phyloP scores from a whole-genome alignment of 345 rosid genomes.

The Eucalyptus fibrosa region DNA sequence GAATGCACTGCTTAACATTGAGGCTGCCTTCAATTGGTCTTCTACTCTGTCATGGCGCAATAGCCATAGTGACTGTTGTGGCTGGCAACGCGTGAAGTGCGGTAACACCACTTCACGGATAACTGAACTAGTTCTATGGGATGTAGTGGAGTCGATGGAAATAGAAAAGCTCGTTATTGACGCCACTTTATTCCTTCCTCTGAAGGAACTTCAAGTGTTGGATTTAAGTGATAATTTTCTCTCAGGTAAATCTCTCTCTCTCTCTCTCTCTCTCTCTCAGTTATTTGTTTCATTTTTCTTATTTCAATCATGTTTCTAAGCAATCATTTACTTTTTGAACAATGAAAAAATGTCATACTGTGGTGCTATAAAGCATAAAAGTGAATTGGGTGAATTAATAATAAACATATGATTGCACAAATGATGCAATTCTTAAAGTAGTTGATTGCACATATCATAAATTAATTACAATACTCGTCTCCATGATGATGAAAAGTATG shows the following conservation, averaged over 20 bases:
- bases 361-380: not conserved
- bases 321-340: too few species aligned
- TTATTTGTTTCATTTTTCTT: not conserved
- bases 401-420: not conserved
- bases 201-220: not conserved
- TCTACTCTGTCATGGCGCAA: rapidly evolving
- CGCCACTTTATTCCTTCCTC: rapidly evolving
- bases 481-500: not conserved
- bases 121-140: too few species aligned
- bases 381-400: not conserved
- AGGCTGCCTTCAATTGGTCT: too few species aligned
- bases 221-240: rapidly evolving
- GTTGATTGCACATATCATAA: not conserved
- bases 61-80: rapidly evolving
- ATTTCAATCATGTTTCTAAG: too few species aligned
- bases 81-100: too few species aligned
- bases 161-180: not conserved
- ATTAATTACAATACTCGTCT: not conserved
- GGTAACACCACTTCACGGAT: too few species aligned
- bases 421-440: not conserved
- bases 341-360: too few species aligned
- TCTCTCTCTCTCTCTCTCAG: not conserved
- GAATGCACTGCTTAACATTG: too few species aligned
- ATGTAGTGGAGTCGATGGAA: too few species aligned
- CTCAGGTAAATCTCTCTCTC: not conserved